These are phyloP conservation scores for Amniculicola lignicola DNA, from an alignment of 495 filamentous ascomycete species.

Conservation along the genomic window DNA sequence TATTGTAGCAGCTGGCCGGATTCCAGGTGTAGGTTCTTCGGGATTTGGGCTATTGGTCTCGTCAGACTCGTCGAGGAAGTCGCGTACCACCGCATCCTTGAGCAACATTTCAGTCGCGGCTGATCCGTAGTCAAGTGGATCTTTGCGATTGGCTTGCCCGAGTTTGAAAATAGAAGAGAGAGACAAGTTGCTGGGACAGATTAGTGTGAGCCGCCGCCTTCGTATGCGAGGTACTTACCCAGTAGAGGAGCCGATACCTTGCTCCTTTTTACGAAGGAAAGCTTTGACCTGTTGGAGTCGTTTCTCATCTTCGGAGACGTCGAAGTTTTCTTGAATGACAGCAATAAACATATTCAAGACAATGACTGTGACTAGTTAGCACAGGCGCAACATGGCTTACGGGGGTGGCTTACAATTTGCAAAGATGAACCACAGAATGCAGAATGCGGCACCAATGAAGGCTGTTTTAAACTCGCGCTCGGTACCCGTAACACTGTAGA, in stretches of 20 bases:
- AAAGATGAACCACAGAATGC: constrained; percentile 93
- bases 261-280: constrained; percentile 87
- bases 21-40: constrained; percentile 24
- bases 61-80: constrained; percentile 80
- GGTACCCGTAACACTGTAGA: constrained; percentile 77
- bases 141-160: constrained; percentile 64
- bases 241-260: constrained; percentile 51
- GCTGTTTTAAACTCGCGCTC: constrained; percentile 60
- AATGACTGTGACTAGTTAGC: constrained; percentile 54
- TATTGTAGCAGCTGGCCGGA: constrained; percentile 35
- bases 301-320: constrained; percentile 99
- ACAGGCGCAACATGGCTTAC: background rate
- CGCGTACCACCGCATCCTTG: constrained; percentile 89
- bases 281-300: constrained; percentile 91
- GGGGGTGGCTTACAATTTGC: constrained; percentile 57
- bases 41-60: constrained; percentile 10
- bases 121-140: constrained; percentile 83
- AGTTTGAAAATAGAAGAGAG: constrained; percentile 85
- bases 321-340: constrained; percentile 99
- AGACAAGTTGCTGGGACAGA: constrained; percentile 62
- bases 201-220: background rate
- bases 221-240: constrained; percentile 30
- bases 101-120: constrained; percentile 91
- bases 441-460: constrained; percentile 94
- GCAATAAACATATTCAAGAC: constrained; percentile 99